Evolutionary conservation across 2,329 filamentous ascomycete species (phyloP).

Genomic region (Alternaria dauci): DNA sequence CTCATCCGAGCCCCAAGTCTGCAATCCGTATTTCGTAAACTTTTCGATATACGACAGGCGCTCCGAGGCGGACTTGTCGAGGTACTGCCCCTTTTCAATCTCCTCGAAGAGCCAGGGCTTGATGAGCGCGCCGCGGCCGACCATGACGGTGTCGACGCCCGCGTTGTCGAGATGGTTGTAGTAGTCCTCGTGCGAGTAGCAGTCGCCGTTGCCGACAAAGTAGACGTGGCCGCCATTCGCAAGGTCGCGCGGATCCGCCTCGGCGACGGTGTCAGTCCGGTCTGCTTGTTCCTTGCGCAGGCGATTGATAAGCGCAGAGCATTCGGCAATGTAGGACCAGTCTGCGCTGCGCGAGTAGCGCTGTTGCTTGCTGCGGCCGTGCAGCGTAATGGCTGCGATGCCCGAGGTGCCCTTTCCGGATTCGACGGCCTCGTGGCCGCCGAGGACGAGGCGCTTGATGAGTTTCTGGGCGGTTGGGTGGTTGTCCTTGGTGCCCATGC

Average conservation of each 20-base stretch:
- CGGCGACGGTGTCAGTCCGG: slow-evolving; percentile 77
- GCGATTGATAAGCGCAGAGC: slow-evolving; percentile 80
- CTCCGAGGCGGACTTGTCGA: slow-evolving; percentile 92
- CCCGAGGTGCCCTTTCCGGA: slow-evolving; percentile 69
- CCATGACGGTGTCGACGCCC: slow-evolving; percentile 92
- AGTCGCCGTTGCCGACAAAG: slow-evolving; percentile 96
- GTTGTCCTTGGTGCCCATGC: slow-evolving; percentile 85
- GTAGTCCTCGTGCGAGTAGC: slow-evolving; percentile 92
- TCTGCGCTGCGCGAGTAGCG: slow-evolving; percentile 92
- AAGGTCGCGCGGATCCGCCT: slow-evolving; percentile 78
- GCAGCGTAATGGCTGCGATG: slow-evolving; percentile 93
- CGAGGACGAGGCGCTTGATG: slow-evolving; percentile 83
- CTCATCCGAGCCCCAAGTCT: slow-evolving; percentile 96
- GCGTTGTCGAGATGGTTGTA: slow-evolving; percentile 77
- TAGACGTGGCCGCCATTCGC: slow-evolving; percentile 76
- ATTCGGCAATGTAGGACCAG: slow-evolving; percentile 93
- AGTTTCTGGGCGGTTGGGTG: slow-evolving; percentile 81
- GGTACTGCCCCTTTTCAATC: slow-evolving; percentile 87
- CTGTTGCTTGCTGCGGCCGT: slow-evolving; percentile 92
- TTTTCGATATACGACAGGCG: slow-evolving; percentile 86
- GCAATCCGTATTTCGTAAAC: slow-evolving; percentile 88
- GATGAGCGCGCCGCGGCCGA: slow-evolving; percentile 92
- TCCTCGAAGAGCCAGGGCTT: slow-evolving; percentile 99
- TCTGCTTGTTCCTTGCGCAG: slow-evolving; percentile 75
- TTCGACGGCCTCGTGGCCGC: slow-evolving; percentile 74